Evolutionary conservation across 768 basidiomycete species (phyloP).

Genomic region (Boletus subparvulus): DNA sequence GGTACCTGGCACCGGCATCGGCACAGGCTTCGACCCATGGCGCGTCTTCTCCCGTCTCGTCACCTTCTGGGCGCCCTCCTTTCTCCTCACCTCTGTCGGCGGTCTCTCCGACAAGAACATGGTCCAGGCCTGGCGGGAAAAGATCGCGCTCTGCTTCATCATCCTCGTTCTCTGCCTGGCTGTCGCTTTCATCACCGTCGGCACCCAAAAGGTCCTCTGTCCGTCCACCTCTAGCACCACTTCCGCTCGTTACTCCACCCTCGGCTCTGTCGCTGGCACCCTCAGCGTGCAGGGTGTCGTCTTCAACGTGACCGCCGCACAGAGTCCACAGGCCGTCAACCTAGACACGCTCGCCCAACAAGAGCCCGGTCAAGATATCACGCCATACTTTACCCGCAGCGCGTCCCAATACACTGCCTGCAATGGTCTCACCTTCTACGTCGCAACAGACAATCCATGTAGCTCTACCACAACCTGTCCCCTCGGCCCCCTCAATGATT

Average conservation of each 20-base stretch:
- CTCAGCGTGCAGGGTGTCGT: constrained; percentile 76
- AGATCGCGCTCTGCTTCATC: constrained; percentile 89
- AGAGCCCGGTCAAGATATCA: constrained; percentile 83
- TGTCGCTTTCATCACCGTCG: constrained; percentile 92
- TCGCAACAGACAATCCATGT: constrained; percentile 78
- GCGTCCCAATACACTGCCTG: constrained; percentile 68
- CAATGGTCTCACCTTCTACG: constrained; percentile 56
- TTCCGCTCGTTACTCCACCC: constrained; percentile 45
- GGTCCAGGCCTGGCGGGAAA: constrained; percentile 96
- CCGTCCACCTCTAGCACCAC: constrained; percentile 52
- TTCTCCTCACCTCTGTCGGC: constrained; percentile 69
- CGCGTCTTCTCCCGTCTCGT: constrained; percentile 71
- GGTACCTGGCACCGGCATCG: constrained; percentile 32
- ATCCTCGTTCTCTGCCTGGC: constrained; percentile 72
- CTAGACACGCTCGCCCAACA: constrained; percentile 55
- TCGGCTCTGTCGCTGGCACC: constrained; percentile 59
- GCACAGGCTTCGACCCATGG: constrained; percentile 60
- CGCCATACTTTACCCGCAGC: constrained; percentile 76
- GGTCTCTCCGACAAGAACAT: constrained; percentile 77
- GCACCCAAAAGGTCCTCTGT: constrained; percentile 90
- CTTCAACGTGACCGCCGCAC: constrained; percentile 66
- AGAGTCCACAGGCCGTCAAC: constrained; percentile 48
- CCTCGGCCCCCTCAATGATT: constrained; percentile 56
- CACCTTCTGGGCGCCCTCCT: constrained; percentile 90
- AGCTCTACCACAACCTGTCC: constrained; percentile 57